Base-by-base conservation (phyloP, 2,329 filamentous ascomycete genomes). In the Penicillium psychrosexuale region DNA sequence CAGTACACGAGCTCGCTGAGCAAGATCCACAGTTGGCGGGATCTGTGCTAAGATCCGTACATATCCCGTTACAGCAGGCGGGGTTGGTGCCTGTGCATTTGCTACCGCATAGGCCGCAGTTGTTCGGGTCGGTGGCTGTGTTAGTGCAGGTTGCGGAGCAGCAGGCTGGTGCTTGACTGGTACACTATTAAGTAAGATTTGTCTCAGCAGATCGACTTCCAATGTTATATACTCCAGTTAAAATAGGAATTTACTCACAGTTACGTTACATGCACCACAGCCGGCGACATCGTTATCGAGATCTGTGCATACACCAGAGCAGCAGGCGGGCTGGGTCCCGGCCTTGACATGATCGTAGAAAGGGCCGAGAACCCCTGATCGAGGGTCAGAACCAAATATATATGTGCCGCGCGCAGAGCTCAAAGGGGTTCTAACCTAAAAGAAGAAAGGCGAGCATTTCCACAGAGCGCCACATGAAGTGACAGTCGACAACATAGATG, bases 321-420 rank as follows among this genome's bases (percentile, higher is more conserved):
- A 61, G 34, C 59, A 60, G 24, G 59, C 59, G 1, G 59, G 59
- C 5, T 33, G 38, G 1, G 30, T 44, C 47, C 60, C 60, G 8
- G 44, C 37, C 5, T 48, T 28, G n/a, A 42, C 44, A 42, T 36
- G 13, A 3, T 37, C 6, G 5, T 33, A 28, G 8, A 30, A 33
- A 22, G 22, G 27, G 24, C 39, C 12, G 8, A 43, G 17, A 9
- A 8, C 13, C 11, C 22, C 51, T 48, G 17, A 5, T 24, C 7
- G 2, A 24, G 36, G 6, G 24, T 53, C 24, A 53, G 44, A 43
- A 12, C 13, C 13, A 17, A 13, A 30, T 28, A n/a, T n/a, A 27
- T 28, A 33, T 28, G n/a, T 27, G 8, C 12, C 5, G 30, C 24
- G 11, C 5, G 12, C 8, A 17, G 8, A 27, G 17, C 30, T 2